Evolutionary conservation across 495 filamentous ascomycete species (phyloP).

Genomic region (Penicillium atrosanguineum): DNA sequence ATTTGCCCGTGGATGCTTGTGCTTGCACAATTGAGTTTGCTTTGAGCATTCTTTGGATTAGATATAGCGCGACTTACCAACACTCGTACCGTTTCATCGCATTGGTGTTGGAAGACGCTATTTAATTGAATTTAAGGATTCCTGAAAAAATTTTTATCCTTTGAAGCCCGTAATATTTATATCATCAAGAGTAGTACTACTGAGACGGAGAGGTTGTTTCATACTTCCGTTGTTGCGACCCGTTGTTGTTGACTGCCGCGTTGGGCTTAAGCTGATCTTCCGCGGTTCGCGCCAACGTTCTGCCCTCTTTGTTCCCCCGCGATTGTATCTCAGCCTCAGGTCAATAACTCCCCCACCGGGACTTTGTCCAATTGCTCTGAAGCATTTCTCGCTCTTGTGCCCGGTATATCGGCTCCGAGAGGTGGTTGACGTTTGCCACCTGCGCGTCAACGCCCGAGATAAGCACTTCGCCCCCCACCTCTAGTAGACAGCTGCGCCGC

Average conservation of each 20-base stretch:
- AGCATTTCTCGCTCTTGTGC: neutral
- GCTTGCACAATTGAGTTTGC: neutral
- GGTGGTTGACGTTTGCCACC: neutral
- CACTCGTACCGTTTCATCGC: neutral
- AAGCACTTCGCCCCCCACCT: neutral
- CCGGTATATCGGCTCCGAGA: neutral
- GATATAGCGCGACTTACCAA: neutral
- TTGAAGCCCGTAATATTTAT: too few relatives aligned
- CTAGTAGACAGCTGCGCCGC: neutral
- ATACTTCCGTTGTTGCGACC: neutral
- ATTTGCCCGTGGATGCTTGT: neutral
- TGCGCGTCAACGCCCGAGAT: conserved; percentile 7
- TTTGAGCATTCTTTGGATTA: neutral
- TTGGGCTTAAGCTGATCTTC: conserved; percentile 18
- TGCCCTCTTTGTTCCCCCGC: conserved; percentile 11
- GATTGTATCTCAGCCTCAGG: neutral
- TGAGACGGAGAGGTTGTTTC: too few relatives aligned
- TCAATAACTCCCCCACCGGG: neutral
- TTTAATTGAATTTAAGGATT: neutral
- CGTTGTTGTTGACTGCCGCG: conserved; percentile 22
- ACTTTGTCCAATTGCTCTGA: neutral
- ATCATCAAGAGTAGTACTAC: too few relatives aligned
- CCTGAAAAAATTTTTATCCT: neutral
- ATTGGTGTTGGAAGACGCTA: neutral
- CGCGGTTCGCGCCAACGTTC: conserved; percentile 16